phyloP scores from a whole-genome alignment of 1,284 basidiomycete species.

The Leccinum fuscescens region DNA sequence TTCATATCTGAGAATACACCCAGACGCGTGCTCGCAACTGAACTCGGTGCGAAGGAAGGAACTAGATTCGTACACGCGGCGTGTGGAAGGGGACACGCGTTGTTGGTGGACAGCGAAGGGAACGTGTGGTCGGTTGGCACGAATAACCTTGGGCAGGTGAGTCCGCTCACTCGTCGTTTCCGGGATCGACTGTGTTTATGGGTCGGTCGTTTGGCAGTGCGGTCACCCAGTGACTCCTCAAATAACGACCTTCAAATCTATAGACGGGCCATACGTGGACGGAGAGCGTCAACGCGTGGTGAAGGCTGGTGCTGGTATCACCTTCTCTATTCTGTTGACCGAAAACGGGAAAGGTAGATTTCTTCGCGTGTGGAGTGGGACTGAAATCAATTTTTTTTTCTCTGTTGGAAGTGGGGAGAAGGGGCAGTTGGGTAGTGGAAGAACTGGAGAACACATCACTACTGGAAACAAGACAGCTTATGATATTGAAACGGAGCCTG shows the following conservation, averaged over 20 bases:
- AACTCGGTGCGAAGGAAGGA: slow-evolving; percentile 59
- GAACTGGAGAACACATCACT: slow-evolving; percentile 84
- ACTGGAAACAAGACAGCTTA: slow-evolving; percentile 81
- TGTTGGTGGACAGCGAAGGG: slow-evolving; percentile 82
- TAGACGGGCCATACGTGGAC: slow-evolving; percentile 54
- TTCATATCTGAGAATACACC: slow-evolving; percentile 73
- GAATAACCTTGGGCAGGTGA: slow-evolving; percentile 82
- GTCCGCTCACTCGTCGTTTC: slow-evolving; percentile 18
- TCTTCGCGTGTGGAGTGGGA: slow-evolving; percentile 1
- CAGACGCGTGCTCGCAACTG: slow-evolving; percentile 56
- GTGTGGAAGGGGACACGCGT: slow-evolving; percentile 77
- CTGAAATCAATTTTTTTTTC: slow-evolving; percentile 40
- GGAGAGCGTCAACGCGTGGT: slow-evolving; percentile 64
- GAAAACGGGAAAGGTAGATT: slow-evolving; percentile 68
- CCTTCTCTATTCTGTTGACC: slow-evolving; percentile 82
- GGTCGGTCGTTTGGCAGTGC: slow-evolving; percentile 50
- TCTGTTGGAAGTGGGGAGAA: slow-evolving; percentile 90
- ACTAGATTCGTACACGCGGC: slow-evolving; percentile 80
- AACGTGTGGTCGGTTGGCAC: slow-evolving; percentile 82
- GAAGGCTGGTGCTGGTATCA: slow-evolving; percentile 77
- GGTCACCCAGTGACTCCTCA: slow-evolving; percentile 59
- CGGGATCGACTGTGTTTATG: slow-evolving; percentile 12
- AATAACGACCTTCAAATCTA: slow-evolving; percentile 60
- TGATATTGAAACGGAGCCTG: slow-evolving; percentile 75
- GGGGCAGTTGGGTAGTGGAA: slow-evolving; percentile 90